Percentiles rank a stretch among this genome's conserved stretches.
Evolutionary conservation across 2,329 filamentous ascomycete species (phyloP).

Genomic region (Fusarium praegraminearum): DNA sequence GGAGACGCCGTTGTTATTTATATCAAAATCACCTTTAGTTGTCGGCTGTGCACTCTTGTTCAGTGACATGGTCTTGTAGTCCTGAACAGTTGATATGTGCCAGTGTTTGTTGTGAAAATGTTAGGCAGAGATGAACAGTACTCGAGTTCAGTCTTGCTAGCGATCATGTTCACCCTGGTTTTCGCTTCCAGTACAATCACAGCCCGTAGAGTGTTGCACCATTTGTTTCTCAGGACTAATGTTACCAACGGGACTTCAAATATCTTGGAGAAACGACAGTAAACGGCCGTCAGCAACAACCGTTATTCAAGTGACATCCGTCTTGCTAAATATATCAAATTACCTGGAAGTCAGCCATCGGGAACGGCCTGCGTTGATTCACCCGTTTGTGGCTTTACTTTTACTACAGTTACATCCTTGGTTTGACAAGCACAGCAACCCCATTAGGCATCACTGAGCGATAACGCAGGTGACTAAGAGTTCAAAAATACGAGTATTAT

Average conservation of each 20-base stretch:
- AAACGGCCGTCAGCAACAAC: background rate
- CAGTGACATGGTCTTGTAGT: background rate
- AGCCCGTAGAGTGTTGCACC: background rate
- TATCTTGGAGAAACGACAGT: background rate
- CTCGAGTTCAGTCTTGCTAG: background rate
- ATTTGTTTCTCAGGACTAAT: background rate
- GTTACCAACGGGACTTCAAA: background rate
- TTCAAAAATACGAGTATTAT: too few species aligned
- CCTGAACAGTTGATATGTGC: background rate
- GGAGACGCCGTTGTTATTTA: background rate
- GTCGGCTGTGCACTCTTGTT: background rate
- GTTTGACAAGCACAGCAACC: background rate
- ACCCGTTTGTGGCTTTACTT: background rate
- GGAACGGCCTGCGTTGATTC: too few species aligned
- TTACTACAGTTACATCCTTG: background rate
- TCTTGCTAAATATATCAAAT: background rate
- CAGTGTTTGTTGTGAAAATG: background rate
- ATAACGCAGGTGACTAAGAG: background rate
- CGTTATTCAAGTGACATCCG: background rate
- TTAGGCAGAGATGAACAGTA: background rate
- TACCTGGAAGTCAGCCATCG: too few species aligned
- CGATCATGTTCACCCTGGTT: background rate
- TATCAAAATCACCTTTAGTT: background rate
- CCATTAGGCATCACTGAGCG: background rate
- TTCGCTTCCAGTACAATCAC: background rate